phyloP scores from a whole-genome alignment of 805 yeast species.

The Blastobotrys chiropterorum region DNA sequence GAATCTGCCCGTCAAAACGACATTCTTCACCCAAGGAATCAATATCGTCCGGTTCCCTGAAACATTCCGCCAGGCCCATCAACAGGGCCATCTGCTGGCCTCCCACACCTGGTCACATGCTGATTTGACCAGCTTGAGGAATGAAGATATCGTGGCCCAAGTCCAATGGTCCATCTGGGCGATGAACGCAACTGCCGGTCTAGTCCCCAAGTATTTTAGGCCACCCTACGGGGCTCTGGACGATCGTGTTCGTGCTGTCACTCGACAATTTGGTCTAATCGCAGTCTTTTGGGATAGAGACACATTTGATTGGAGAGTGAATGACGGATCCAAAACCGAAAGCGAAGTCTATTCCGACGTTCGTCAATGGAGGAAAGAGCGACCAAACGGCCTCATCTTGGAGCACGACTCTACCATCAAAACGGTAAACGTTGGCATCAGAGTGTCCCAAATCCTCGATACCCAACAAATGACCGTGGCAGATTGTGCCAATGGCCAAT shows the following conservation, averaged over 20 bases:
- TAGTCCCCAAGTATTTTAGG: constrained; percentile 86
- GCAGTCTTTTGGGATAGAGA: constrained; percentile 89
- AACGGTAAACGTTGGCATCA: constrained; percentile 66
- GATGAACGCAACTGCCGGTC: constrained; percentile 87
- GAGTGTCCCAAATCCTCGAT: constrained; percentile 50
- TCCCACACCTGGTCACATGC: constrained; percentile 93
- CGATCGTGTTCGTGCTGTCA: constrained; percentile 72
- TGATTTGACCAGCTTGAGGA: constrained; percentile 68
- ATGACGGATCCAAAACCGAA: constrained; percentile 45
- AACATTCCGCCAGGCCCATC: constrained; percentile 49
- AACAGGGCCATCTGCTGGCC: constrained; percentile 71
- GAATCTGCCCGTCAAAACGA: constrained; percentile 50
- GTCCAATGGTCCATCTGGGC: constrained; percentile 97
- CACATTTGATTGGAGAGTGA: constrained; percentile 83
- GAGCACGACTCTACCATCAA: constrained; percentile 74
- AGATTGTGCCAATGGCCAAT: constrained; percentile 59
- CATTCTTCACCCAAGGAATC: constrained; percentile 82
- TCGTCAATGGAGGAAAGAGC: constrained; percentile 40
- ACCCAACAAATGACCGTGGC: constrained; percentile 68
- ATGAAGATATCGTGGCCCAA: constrained; percentile 82
- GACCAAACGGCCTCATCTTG: constrained; percentile 56
- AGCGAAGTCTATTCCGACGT: constrained; percentile 52
- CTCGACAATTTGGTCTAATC: constrained; percentile 79
- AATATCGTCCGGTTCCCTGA: constrained; percentile 76
- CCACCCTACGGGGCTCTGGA: constrained; percentile 97